Conservation (phyloP, 2,329 filamentous ascomycete genomes). For the Pyrenophora teres region DNA sequence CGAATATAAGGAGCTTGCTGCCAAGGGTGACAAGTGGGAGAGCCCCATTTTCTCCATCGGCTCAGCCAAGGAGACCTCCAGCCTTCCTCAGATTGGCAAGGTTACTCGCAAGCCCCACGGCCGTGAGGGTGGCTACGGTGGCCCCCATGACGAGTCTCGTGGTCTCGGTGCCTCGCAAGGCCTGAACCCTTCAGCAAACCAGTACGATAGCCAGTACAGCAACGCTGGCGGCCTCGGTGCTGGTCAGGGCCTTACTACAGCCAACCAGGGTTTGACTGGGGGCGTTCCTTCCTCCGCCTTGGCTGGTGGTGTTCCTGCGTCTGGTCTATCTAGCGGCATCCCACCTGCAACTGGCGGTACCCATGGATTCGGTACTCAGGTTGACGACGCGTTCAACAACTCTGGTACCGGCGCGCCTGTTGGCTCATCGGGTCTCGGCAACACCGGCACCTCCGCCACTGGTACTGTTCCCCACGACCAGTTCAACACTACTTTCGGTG, state of each 20-base stretch:
- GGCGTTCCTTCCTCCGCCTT: constrained; percentile 3
- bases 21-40: constrained; percentile 91
- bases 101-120: constrained; percentile 65
- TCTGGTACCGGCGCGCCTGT: constrained; percentile 14
- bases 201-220: constrained; percentile 23
- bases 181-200: constrained; percentile 18
- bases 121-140: constrained; percentile 44
- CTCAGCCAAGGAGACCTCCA: constrained; percentile 70
- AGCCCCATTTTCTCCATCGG: constrained; percentile 92
- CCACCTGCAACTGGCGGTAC: constrained; percentile 8
- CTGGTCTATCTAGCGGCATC: constrained; percentile 18
- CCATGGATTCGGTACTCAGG: constrained; percentile 50
- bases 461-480: constrained; percentile 12
- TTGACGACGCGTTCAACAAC: constrained; percentile 51
- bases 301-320: constrained; percentile 11
- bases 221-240: constrained; percentile 16
- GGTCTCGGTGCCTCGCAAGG: constrained; percentile 22
- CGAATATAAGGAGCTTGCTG: constrained; percentile 86
- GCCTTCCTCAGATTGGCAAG: constrained; percentile 65
- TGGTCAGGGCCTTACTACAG: constrained; percentile 9
- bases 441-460: constrained; percentile 10
- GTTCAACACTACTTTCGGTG: constrained; percentile 49
- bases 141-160: constrained; percentile 23
- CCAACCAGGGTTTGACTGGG: constrained; percentile 18
- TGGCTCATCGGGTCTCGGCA: constrained; percentile 12